These are phyloP conservation scores for Chytridiales sp. DNA, from an alignment of 371 early-diverging fungal species.

Conservation along the genomic window DNA sequence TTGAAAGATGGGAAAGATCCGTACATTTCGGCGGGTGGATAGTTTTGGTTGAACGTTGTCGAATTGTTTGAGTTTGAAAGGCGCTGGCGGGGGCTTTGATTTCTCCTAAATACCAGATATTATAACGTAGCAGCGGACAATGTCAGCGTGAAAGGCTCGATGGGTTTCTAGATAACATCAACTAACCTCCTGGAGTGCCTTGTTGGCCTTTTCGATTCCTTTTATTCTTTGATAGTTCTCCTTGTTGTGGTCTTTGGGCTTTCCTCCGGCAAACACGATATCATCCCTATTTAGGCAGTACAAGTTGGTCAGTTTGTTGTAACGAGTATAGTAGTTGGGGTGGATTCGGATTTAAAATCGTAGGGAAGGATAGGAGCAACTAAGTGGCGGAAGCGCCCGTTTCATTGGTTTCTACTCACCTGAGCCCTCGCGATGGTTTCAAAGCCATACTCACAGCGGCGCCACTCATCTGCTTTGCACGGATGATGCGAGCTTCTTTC, in stretches of 20 bases:
- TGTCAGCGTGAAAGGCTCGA: neutral
- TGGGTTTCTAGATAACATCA: neutral
- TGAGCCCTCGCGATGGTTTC: constrained; percentile 42
- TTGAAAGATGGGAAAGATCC: neutral
- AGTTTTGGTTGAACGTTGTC: constrained; percentile 38
- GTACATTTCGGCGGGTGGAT: constrained; percentile 25
- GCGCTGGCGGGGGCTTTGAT: constrained; percentile 33
- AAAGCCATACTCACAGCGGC: constrained; percentile 47
- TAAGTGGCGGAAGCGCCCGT: neutral
- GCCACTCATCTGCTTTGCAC: constrained; percentile 48
- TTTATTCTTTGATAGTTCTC: constrained; percentile 40
- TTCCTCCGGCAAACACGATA: constrained; percentile 43
- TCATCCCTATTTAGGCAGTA: constrained; percentile 39
- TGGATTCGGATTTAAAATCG: no score
- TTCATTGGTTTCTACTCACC: constrained; percentile 26
- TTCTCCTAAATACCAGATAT: constrained; percentile 14
- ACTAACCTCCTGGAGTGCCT: constrained; percentile 27
- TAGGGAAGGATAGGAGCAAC: no score
- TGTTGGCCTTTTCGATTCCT: constrained; percentile 28
- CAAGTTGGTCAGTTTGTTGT: neutral
- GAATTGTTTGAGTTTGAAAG: constrained; percentile 45
- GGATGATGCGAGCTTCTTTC: constrained; percentile 40
- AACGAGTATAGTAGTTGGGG: neutral
- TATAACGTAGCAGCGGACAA: neutral
- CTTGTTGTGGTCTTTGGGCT: constrained; percentile 48